Base-by-base conservation (phyloP, 2,329 filamentous ascomycete genomes). In the Pseudocercospora crystallina region DNA sequence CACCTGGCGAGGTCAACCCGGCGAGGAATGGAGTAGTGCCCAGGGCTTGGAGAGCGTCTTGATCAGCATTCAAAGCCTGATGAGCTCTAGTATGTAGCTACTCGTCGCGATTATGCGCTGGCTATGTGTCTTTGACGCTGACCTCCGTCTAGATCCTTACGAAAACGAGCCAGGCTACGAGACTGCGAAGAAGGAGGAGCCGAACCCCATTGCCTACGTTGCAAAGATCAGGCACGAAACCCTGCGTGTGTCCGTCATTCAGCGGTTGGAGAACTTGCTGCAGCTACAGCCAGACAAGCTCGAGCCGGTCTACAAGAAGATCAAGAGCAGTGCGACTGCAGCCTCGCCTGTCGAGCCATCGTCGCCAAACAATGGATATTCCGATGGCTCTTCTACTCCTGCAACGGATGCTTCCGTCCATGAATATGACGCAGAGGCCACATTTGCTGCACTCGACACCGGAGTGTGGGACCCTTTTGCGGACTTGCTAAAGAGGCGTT, bases 11-110 rank as follows among this genome's bases (percentile, higher is more conserved):
- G 91, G 91, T 26, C 87, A 96, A 65, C 80, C 83, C 12, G 90
- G 91, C 48, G 94, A 97, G 70, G 85, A 96, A 69, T 99, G 94
- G 94, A 96, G 91, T 12, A 90, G 91, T 12, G 94, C 92, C 1
- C 94, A 97, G 69, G 92, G 94, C 5, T 77, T 99, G 1, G 94
- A 97, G 69, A 97, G 92, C 1, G 89, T 97, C 42, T 72, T 99
- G 41, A 82, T 97, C 46, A 97, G 92, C 5, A 96, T 99, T 50
- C 94, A 99, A 71, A 96, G 91, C 69, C 77, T 99, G 38, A 91
- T 99, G 86, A 26, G 20, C 20, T 96, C 90, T 1, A 74, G 83
- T 26, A 96, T 26, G 20, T 26, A 3, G 20, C 20, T 26, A 96
- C 62, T 94, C 92, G 0, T 96, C 95, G 20, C 20, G 20, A 26